Evolutionary conservation across 208 protist species (phyloP).

Genomic region (Trypanosomatidae sp.): DNA sequence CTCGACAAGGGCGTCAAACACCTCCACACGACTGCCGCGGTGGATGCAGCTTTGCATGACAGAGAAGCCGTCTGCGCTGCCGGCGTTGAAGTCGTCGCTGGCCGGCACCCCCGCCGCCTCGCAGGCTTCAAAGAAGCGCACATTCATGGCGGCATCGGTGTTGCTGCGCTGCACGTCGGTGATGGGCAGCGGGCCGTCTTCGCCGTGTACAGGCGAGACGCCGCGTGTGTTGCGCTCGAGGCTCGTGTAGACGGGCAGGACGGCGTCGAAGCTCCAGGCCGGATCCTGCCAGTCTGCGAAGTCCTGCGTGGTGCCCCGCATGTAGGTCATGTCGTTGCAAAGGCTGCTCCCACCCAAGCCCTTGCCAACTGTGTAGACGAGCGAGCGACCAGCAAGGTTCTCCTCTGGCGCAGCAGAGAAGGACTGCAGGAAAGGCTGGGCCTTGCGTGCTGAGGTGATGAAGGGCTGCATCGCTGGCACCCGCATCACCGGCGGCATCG

Average conservation of each 20-base stretch:
- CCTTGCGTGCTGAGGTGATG: constrained; percentile 29
- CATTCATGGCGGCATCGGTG: constrained; percentile 59
- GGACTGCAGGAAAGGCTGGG: constrained; percentile 28
- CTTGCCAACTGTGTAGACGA: constrained; percentile 43
- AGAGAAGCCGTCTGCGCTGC: constrained; percentile 55
- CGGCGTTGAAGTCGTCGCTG: constrained; percentile 54
- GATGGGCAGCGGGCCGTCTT: constrained; percentile 41
- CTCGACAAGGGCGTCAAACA: constrained; percentile 59
- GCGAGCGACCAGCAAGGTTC: constrained; percentile 38
- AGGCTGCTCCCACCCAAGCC: constrained; percentile 62
- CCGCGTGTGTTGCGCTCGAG: constrained; percentile 57
- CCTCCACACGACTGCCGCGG: constrained; percentile 38
- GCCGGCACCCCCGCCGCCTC: constrained; percentile 59
- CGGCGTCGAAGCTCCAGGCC: constrained; percentile 49
- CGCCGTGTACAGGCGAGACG: constrained; percentile 27
- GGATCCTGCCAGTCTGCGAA: constrained; percentile 41
- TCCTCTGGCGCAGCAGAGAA: constrained; percentile 29
- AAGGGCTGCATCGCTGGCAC: constrained; percentile 61
- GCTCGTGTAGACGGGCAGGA: constrained; percentile 47
- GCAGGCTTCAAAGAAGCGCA: constrained; percentile 84
- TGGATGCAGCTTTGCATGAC: constrained; percentile 50
- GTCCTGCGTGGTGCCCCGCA: constrained; percentile 44
- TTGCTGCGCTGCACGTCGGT: constrained; percentile 51
- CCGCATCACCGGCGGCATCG: constrained; percentile 34
- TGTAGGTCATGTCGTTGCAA: constrained; percentile 68